Base-by-base conservation (phyloP, 495 filamentous ascomycete genomes). In the Aspergillus bertholletiae region DNA sequence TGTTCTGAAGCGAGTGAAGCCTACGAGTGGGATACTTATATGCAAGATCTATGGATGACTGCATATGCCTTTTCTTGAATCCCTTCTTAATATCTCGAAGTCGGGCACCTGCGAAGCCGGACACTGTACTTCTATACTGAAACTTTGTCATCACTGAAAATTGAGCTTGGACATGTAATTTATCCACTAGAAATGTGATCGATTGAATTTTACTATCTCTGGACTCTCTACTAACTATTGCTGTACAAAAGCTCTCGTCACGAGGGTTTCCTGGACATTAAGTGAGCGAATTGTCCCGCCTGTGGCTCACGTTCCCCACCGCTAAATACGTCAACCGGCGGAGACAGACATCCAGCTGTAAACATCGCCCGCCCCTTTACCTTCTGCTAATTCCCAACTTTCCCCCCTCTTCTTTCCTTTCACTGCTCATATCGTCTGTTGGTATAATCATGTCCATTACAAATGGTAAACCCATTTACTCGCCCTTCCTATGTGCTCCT, bases 401-500 rank as follows among this genome's bases (percentile, higher is more conserved):
- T 8, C 26, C 26, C 26, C 4, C 54, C n/a, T 32, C 40, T 46
- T 51, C 34, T 30, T 52, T 46, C 54, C 45, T 45, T 21, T 18
- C 52, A 17, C 50, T 13, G 22, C 40, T 50, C n/a, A 22, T 39
- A 54, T 49, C 46, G 9, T 28, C 30, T 48, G 51, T 41, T 56
- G 49, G 51, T 44, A 26, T 53, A 60, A 43, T 20, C 55, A 78
- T 78, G 75, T 69, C 75, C 65, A 68, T 78, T 48, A 73, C 59
- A n/a, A 76, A 76, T 54, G 75, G 75, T 77, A 56, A 49, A 32
- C 39, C 43, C 46, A 9, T 20, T n/a, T 15, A 26, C 8, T 21
- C n/a, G 35, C 26, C 22, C 12, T 11, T 15, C 9, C 15, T 20
- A 11, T 24, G 40, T 30, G 7, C 13, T 8, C 8, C n/a, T 28